A percentile compares a stretch with the other conserved stretches of the same genome.
phyloP scores from a whole-genome alignment of 164 flowering plant genomes.

The Vitis amurensis region DNA sequence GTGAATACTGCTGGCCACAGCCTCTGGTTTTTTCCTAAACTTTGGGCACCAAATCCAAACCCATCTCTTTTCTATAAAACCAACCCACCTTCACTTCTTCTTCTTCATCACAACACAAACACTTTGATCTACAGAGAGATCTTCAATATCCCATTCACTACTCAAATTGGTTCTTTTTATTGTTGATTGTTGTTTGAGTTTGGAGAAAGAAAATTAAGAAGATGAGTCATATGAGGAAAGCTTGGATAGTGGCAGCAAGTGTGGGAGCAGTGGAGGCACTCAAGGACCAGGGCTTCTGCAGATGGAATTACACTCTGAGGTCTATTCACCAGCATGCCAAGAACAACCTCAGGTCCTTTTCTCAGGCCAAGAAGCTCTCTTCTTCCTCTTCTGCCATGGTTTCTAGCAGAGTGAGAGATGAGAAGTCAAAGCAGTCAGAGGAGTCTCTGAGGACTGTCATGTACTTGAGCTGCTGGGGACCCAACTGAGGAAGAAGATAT shows the following conservation, averaged over 20 bases:
- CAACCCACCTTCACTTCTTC: no score
- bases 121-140: no score
- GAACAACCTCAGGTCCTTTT: conserved; percentile 11
- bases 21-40: no score
- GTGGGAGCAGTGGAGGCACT: conserved; percentile 35
- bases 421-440: conserved; percentile 17
- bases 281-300: conserved; percentile 34
- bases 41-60: no score
- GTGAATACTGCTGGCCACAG: no score
- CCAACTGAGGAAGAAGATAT: conserved; percentile 3
- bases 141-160: no score
- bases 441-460: conserved; percentile 23
- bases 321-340: conserved; percentile 24
- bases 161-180: no score
- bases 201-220: not conserved
- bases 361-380: conserved; percentile 14
- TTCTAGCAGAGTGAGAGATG: not conserved
- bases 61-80: no score
- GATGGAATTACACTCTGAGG: conserved; percentile 32
- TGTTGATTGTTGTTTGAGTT: no score
- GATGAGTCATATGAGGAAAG: conserved; percentile 21
- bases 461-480: conserved; percentile 27
- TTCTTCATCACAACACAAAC: no score
- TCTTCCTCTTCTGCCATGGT: conserved; percentile 9
- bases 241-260: conserved; percentile 25